Percentiles rank a stretch among this genome's conserved stretches.
phyloP scores from a whole-genome alignment of 306 rosid species.

The Luffa acutangula region DNA sequence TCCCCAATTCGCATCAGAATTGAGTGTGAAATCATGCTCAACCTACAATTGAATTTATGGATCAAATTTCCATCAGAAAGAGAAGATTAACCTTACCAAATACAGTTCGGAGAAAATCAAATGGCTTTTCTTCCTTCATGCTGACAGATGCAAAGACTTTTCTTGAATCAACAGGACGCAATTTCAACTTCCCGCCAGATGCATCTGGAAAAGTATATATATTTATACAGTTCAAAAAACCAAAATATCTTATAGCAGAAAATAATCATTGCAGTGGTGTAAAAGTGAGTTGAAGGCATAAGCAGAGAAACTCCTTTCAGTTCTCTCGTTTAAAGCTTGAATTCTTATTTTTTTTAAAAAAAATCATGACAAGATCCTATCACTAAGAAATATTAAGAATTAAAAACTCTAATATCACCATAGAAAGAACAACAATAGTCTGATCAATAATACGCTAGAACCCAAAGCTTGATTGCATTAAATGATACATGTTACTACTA shows the following conservation, averaged over 20 bases:
- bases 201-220: slow-evolving; percentile 47
- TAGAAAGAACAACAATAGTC: background rate
- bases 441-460: background rate
- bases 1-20: background rate
- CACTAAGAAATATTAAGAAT: background rate
- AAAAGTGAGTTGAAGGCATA: background rate
- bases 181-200: slow-evolving; percentile 28
- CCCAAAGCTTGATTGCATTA: background rate
- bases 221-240: slow-evolving; percentile 23
- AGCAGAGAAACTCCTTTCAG: background rate
- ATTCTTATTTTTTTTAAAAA: too few species aligned
- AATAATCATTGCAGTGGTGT: slow-evolving; percentile 3
- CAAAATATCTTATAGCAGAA: background rate
- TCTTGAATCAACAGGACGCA: slow-evolving; percentile 19
- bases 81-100: slow-evolving; percentile 40
- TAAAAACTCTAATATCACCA: background rate
- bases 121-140: slow-evolving; percentile 60
- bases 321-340: too few species aligned
- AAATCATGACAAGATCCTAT: background rate
- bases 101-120: slow-evolving; percentile 72
- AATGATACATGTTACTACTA: background rate
- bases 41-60: background rate
- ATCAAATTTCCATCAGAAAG: background rate
- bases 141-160: slow-evolving; percentile 67
- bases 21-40: background rate